Evolutionary conservation across 192 early-diverging fungal genomes (phyloP).

Genomic region (Coemansia sp.): DNA sequence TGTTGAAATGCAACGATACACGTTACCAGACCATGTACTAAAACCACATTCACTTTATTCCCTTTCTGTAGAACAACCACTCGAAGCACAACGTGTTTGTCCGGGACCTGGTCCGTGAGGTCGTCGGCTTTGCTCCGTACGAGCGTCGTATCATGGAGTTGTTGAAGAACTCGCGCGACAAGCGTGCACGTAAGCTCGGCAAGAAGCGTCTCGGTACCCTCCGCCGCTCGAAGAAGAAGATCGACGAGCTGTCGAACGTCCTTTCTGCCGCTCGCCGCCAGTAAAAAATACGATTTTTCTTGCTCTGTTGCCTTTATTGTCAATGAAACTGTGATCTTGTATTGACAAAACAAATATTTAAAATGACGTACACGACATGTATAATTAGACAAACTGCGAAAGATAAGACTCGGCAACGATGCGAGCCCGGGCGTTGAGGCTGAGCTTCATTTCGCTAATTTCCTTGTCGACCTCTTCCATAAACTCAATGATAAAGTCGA

Average conservation of each 20-base stretch:
- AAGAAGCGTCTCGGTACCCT: slow-evolving; percentile 98
- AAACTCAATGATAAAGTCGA: slow-evolving; percentile 98
- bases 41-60: background rate
- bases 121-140: slow-evolving; percentile 96
- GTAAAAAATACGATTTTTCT: slow-evolving; percentile 23
- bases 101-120: slow-evolving; percentile 92
- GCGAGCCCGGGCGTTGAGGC: slow-evolving; percentile 86
- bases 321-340: background rate
- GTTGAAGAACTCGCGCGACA: slow-evolving; percentile 99
- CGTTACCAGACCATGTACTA: background rate
- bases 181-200: slow-evolving; percentile 98
- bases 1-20: no score
- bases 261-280: slow-evolving; percentile 90
- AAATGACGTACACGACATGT: background rate
- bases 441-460: slow-evolving; percentile 98
- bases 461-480: slow-evolving; percentile 99
- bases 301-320: slow-evolving; percentile 5
- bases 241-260: slow-evolving; percentile 93
- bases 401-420: slow-evolving; percentile 80
- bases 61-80: slow-evolving; percentile 52
- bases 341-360: background rate
- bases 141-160: slow-evolving; percentile 99
- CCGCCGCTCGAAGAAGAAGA: slow-evolving; percentile 96
- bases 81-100: slow-evolving; percentile 88
- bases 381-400: slow-evolving; percentile 46